Conservation (phyloP, 2,329 filamentous ascomycete genomes). For the Colletotrichum salicis region DNA sequence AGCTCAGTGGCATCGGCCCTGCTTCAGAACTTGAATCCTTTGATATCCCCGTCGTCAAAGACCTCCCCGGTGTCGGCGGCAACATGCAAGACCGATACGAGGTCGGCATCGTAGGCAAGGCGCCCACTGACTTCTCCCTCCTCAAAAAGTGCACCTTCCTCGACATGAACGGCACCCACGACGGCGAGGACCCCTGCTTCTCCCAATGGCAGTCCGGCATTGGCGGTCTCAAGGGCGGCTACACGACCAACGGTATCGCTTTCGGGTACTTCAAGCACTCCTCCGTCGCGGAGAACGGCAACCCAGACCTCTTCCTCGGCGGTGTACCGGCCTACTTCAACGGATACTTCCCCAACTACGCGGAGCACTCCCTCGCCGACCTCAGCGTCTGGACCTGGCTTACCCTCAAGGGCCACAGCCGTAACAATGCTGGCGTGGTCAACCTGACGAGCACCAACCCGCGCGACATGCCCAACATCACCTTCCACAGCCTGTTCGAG, state of each 20-base stretch:
- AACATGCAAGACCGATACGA: slow-evolving; percentile 59
- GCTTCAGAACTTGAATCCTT: slow-evolving; percentile 52
- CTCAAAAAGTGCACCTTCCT: slow-evolving; percentile 47
- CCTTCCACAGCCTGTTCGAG: slow-evolving; percentile 65
- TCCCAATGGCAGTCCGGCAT: slow-evolving; percentile 44
- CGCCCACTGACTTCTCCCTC: slow-evolving; percentile 40
- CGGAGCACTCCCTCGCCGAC: slow-evolving; percentile 53
- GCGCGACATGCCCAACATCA: slow-evolving; percentile 69
- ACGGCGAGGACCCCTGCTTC: slow-evolving; percentile 49
- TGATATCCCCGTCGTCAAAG: slow-evolving; percentile 55
- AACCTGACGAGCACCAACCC: slow-evolving; percentile 69
- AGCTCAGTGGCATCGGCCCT: slow-evolving; percentile 57
- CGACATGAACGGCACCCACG: slow-evolving; percentile 34
- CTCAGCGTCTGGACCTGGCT: slow-evolving; percentile 53
- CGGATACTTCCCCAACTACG: slow-evolving; percentile 67
- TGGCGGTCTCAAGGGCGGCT: slow-evolving; percentile 45
- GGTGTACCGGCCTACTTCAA: slow-evolving; percentile 65
- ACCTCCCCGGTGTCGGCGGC: slow-evolving; percentile 61
- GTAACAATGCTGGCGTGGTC: slow-evolving; percentile 71
- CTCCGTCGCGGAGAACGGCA: slow-evolving; percentile 50
- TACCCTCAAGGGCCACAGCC: slow-evolving; percentile 62
- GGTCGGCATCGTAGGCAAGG: slow-evolving; percentile 44
- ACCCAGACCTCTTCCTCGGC: slow-evolving; percentile 64
- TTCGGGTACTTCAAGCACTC: slow-evolving; percentile 54
- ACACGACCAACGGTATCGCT: slow-evolving; percentile 62